Evolutionary conservation across 2,329 filamentous ascomycete species (phyloP), one percentile per base, ranked within the genome.

Genomic region (Diaporthe batatas): DNA sequence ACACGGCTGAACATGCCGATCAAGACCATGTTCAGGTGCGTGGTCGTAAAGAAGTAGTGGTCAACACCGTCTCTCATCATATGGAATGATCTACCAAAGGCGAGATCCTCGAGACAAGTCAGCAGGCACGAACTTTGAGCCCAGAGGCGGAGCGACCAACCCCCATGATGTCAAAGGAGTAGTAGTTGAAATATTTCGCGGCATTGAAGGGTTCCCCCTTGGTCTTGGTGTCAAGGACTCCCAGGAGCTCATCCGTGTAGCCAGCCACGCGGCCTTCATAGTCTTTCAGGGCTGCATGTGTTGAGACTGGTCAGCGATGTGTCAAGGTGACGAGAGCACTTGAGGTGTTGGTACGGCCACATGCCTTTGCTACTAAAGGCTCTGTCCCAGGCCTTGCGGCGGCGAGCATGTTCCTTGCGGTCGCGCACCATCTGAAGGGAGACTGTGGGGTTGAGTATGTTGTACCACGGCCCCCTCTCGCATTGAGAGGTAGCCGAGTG

Each of bases 161-260:
- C 34, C 82, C 83, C 83, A 85, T 84, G 6, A 84, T 78, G 25
- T 84, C 83, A 51, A 83, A 83, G 29, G 74, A 79, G 39, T 71
- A 69, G 14, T 64, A 73, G 21, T 72, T 68, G 69, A 73, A 68
- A 57, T 65, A 69, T 14, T 55, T 57, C 3, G 72, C 49, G 18
- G 25, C 72, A 44, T 64, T 64, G 39, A 72, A 44, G 12, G 44
- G 29, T 16, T 58, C 51, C 0, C 69, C 69, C 54, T 72, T 55
- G 12, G 58, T 51, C 23, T 51, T 59, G 3, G 59, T 44, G n/a
- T 65, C 69, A 11, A 72, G 23, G 12, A 44, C 29, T 8, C 14
- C 54, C 14, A 71, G 47, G 6, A 71, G 54, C 47, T 73, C 68
- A 21, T 73, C 62, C 6, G 59, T 69, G 18, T 72, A 68, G 5